A percentile compares a stretch with the other conserved stretches of the same genome.
Evolutionary conservation across 441 rosid genomes (phyloP).

Genomic region (Jatropha multifida): DNA sequence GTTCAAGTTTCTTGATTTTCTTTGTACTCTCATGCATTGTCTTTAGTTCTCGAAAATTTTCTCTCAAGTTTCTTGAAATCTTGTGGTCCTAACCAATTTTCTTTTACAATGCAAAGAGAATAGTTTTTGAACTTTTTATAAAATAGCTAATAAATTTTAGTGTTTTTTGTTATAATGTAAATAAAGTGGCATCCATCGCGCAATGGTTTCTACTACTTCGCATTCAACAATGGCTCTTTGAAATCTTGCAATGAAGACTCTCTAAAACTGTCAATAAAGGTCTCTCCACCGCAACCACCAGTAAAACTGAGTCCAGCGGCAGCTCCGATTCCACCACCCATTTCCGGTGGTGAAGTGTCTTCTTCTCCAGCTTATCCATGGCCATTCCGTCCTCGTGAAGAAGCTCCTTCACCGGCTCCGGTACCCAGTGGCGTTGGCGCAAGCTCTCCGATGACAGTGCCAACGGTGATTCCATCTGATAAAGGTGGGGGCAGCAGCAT

Average conservation of each 20-base stretch:
- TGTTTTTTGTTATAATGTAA: not conserved
- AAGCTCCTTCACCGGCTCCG: conserved; percentile 51
- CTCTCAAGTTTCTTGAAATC: not conserved
- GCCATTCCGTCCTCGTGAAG: conserved; percentile 74
- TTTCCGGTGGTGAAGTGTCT: conserved; percentile 53
- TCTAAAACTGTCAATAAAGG: conserved; percentile 65
- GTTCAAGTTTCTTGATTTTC: not conserved
- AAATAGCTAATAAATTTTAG: conserved; percentile 1
- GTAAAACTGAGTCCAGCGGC: conserved; percentile 28
- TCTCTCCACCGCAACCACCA: conserved; percentile 34
- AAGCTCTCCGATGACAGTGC: conserved; percentile 39
- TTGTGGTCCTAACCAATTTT: not conserved
- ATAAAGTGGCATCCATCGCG: conserved; percentile 89
- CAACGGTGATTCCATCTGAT: conserved; percentile 41
- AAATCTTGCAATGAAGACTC: conserved; percentile 44
- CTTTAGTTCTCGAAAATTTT: not conserved
- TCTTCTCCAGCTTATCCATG: conserved; percentile 76
- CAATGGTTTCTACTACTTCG: conserved; percentile 77
- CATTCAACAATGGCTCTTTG: conserved; percentile 66
- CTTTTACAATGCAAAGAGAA: not conserved
- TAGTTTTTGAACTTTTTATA: not conserved
- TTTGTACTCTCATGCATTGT: too few relatives aligned
- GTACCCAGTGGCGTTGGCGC: conserved; percentile 35
- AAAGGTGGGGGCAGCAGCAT: conserved; percentile 53
- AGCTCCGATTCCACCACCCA: conserved; percentile 50